These are phyloP conservation scores for Arxiozyma bovina DNA, from an alignment of 1,139 yeast species.

Conservation along the genomic window DNA sequence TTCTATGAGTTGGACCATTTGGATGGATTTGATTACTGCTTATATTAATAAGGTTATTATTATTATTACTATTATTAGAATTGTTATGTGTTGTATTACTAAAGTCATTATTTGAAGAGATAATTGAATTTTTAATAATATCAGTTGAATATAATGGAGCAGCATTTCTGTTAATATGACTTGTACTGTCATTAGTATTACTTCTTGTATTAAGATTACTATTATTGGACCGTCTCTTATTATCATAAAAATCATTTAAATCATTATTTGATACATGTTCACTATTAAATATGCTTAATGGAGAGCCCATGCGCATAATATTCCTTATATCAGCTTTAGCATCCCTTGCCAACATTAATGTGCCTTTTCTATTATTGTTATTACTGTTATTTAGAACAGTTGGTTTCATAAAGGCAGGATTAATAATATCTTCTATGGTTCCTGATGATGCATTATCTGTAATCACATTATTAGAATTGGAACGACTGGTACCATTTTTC, in stretches of 20 bases:
- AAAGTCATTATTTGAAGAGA: neutral
- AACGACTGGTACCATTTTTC: neutral
- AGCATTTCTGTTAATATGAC: neutral
- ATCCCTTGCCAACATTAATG: conserved; percentile 4
- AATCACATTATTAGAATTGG: neutral
- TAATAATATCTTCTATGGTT: conserved; percentile 24
- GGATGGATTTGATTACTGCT: neutral
- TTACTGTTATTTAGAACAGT: neutral
- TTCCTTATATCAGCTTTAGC: conserved; percentile 1
- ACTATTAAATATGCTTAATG: neutral
- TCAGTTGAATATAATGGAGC: conserved; percentile 4
- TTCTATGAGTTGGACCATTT: neutral
- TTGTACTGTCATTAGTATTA: neutral
- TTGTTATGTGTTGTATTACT: neutral
- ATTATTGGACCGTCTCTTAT: neutral
- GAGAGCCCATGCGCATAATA: conserved; percentile 5
- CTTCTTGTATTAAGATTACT: neutral
- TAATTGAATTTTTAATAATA: conserved; percentile 3
- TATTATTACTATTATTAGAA: neutral
- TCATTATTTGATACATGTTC: neutral
- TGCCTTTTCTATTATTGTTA: neutral
- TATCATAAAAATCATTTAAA: neutral
- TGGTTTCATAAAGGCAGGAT: conserved; percentile 15
- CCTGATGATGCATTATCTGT: conserved; percentile 4
- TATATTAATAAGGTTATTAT: neutral